phyloP scores from a whole-genome alignment of 163 green algal species.

The Scenedesmus sp. region DNA sequence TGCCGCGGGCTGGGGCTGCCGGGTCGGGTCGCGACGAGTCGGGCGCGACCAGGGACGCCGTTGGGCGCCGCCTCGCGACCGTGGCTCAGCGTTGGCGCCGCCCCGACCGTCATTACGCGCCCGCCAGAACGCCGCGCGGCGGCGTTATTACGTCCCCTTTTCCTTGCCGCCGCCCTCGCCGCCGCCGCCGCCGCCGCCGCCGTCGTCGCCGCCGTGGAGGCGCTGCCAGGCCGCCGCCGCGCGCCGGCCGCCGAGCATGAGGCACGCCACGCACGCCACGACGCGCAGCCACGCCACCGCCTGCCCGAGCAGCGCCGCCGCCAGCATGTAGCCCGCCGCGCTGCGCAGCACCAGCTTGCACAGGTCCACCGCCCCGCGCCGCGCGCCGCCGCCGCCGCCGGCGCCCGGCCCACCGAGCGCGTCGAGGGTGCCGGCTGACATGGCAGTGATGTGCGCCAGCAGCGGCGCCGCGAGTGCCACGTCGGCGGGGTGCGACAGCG shows the following conservation, averaged over 20 bases:
- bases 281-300: conserved; percentile 11
- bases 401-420: not conserved
- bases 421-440: conserved; percentile 19
- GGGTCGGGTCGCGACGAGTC: no score
- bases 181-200: not conserved
- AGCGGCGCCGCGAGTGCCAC: conserved; percentile 26
- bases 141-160: conserved; percentile 9
- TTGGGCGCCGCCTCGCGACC: no score
- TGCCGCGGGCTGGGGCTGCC: no score
- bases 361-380: not conserved
- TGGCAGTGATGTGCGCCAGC: conserved; percentile 32
- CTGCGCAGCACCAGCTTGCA: conserved; percentile 36
- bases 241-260: conserved; percentile 23
- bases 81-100: no score
- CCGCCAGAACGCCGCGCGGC: no score
- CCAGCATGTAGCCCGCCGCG: conserved; percentile 32
- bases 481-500: conserved; percentile 15
- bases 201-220: not conserved
- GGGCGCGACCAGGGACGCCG: no score
- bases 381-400: not conserved
- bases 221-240: conserved; percentile 8
- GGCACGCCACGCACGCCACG: conserved; percentile 1
- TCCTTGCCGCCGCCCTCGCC: not conserved
- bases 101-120: no score
- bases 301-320: conserved; percentile 27